Evolutionary conservation across 2,329 filamentous ascomycete genomes (phyloP), one percentile per base, ranked within the genome.

Genomic region (Colletotrichum sidae): DNA sequence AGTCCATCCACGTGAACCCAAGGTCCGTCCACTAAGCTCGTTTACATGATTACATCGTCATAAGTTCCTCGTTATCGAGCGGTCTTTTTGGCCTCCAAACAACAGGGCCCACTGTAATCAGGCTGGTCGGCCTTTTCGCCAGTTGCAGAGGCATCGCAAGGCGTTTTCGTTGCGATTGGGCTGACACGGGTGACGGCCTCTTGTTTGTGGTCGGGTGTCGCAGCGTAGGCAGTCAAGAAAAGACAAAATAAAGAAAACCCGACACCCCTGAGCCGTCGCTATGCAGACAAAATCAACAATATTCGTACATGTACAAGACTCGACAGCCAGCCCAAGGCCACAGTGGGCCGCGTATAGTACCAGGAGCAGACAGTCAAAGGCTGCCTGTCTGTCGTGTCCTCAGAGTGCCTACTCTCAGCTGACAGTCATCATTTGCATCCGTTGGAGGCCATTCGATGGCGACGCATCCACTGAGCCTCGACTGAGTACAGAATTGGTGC

Each of bases 361-460:
- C 25, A 25, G 25, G 25, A 25, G 4, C 25, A 25, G 25, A 25
- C 25, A 25, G 25, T 25, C 25, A 25, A 25, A 25, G 25, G 25
- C 25, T 25, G 25, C 25, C 25, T 25, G 35, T 67, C 42, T 39
- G 12, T 17, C 41, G 52, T 13, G 10, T 34, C 38, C 52, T 39
- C 2, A 54, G 5, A 25, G 25, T 25, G 25, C 25, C 25, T 25
- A 25, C 25, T 42, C 55, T 81, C 76, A 88, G 71, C 79, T 84
- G 67, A 90, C 87, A 46, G 86, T 89, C 88, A 90, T 90, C 81
- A 90, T 83, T 73, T 88, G 86, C 80, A 90, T 83, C 61, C 86
- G 82, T 69, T 81, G 82, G 44, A 88, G 75, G 56, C 79, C 79
- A 51, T 81, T 81, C 5, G 84, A 80, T 5, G 86, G 81, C 2